phyloP scores from a whole-genome alignment of 306 rosid species.

The Calophaca sinica region DNA sequence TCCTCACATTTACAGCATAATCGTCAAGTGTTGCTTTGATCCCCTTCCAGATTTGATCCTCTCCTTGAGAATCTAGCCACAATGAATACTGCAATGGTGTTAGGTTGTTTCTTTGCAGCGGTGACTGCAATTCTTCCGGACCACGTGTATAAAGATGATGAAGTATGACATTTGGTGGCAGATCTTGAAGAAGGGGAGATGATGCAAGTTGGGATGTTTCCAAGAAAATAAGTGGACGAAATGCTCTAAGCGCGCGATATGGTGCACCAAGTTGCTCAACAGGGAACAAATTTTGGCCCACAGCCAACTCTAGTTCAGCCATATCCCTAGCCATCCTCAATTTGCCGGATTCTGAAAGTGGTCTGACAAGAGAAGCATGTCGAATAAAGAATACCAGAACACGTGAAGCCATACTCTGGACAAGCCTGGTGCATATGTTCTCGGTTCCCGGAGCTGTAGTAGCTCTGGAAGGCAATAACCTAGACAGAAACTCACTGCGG shows the following conservation, averaged over 20 bases:
- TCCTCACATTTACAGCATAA: slow-evolving; percentile 80
- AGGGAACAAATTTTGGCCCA: slow-evolving; percentile 93
- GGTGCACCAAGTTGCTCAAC: slow-evolving; percentile 98
- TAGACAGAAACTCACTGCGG: slow-evolving; percentile 84
- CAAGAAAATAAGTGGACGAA: slow-evolving; percentile 96
- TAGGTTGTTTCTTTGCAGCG: slow-evolving; percentile 87
- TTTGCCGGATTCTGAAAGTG: slow-evolving; percentile 98
- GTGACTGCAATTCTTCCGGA: slow-evolving; percentile 91
- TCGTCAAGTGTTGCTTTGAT: slow-evolving; percentile 92
- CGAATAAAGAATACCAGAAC: slow-evolving; percentile 92
- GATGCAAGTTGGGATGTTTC: slow-evolving; percentile 91
- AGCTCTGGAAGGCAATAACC: slow-evolving; percentile 77
- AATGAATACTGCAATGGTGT: slow-evolving; percentile 87
- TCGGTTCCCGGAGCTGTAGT: slow-evolving; percentile 61
- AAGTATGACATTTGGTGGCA: slow-evolving; percentile 83
- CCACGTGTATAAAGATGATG: slow-evolving; percentile 95
- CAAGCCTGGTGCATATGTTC: slow-evolving; percentile 92
- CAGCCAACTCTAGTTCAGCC: slow-evolving; percentile 97
- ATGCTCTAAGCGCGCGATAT: slow-evolving; percentile 92
- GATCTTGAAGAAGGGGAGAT: slow-evolving; percentile 94
- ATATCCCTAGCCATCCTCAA: slow-evolving; percentile 99
- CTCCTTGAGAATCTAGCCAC: slow-evolving; percentile 99
- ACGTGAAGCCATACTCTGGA: slow-evolving; percentile 92
- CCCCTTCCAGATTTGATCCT: slow-evolving; percentile 98
- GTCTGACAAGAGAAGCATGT: slow-evolving; percentile 98